phyloP scores from a whole-genome alignment of 1,284 basidiomycete genomes.

The Melampsora americana region DNA sequence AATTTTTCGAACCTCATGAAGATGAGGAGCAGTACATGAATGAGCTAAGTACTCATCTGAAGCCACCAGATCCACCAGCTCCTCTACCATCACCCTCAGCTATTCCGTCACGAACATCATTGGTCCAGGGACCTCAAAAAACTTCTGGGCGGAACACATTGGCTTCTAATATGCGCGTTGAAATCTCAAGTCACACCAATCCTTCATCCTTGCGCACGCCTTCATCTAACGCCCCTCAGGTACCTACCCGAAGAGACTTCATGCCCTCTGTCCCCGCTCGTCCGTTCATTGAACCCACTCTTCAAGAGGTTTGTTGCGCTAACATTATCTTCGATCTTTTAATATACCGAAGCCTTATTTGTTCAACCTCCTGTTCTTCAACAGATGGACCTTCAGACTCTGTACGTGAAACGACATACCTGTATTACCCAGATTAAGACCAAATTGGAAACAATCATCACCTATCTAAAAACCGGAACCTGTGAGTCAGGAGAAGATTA shows the following conservation, averaged over 20 bases:
- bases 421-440: slow-evolving; percentile 23
- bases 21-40: slow-evolving; percentile 7
- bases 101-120: no score
- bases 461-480: slow-evolving; percentile 11
- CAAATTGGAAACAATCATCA: slow-evolving; percentile 26
- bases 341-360: background rate
- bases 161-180: background rate
- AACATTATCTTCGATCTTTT: background rate
- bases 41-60: background rate
- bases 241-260: slow-evolving; percentile 4
- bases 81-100: background rate
- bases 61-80: background rate
- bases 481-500: slow-evolving; percentile 30
- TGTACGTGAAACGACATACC: slow-evolving; percentile 32
- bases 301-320: slow-evolving; percentile 29
- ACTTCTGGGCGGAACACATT: background rate
- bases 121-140: no score
- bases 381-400: slow-evolving; percentile 38
- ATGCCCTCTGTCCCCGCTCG: slow-evolving; percentile 5
- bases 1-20: background rate
- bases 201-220: background rate
- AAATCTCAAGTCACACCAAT: background rate
- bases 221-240: background rate
- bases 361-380: background rate
- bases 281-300: slow-evolving; percentile 15